Evolutionary conservation across 805 yeast species (phyloP).

Genomic region (Saccharomyces cerevisiae): DNA sequence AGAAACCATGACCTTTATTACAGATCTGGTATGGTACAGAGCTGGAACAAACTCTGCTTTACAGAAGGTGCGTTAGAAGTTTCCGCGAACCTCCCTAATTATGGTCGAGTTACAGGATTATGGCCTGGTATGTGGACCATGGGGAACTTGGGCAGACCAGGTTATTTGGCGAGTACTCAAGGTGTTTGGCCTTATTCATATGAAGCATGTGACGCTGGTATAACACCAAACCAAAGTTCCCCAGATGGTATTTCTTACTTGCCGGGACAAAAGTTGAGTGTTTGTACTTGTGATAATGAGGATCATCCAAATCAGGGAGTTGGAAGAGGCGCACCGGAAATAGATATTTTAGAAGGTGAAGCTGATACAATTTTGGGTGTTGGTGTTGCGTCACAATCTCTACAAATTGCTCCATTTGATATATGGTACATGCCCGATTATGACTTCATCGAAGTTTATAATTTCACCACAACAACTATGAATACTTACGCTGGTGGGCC

Average conservation of each 20-base stretch:
- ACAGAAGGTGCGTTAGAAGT: constrained; percentile 76
- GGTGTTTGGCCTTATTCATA: constrained; percentile 95
- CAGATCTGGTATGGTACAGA: constrained; percentile 85
- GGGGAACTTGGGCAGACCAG: constrained; percentile 91
- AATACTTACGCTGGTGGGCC: constrained; percentile 91
- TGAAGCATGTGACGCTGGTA: constrained; percentile 84
- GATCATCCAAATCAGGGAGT: constrained; percentile 82
- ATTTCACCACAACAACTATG: constrained; percentile 63
- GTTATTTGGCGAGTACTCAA: constrained; percentile 76
- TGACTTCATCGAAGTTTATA: constrained; percentile 64
- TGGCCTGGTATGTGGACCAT: constrained; percentile 98
- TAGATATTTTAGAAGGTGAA: constrained; percentile 85
- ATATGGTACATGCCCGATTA: constrained; percentile 93
- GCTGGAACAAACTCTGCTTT: constrained; percentile 88
- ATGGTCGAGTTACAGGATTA: constrained; percentile 68
- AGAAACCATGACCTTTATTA: constrained; percentile 70
- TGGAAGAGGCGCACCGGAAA: constrained; percentile 95
- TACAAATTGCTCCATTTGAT: constrained; percentile 89
- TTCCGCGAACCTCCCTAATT: constrained; percentile 70
- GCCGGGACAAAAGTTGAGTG: constrained; percentile 72
- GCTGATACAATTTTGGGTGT: constrained; percentile 44
- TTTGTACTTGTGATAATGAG: constrained; percentile 74
- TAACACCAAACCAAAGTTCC: constrained; percentile 86
- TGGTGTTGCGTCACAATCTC: constrained; percentile 84
- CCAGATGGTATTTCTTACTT: constrained; percentile 81